Evolutionary conservation across 805 yeast species (phyloP), one percentile per base, ranked within the genome.

Genomic region (Metschnikowia bowlesiae): DNA sequence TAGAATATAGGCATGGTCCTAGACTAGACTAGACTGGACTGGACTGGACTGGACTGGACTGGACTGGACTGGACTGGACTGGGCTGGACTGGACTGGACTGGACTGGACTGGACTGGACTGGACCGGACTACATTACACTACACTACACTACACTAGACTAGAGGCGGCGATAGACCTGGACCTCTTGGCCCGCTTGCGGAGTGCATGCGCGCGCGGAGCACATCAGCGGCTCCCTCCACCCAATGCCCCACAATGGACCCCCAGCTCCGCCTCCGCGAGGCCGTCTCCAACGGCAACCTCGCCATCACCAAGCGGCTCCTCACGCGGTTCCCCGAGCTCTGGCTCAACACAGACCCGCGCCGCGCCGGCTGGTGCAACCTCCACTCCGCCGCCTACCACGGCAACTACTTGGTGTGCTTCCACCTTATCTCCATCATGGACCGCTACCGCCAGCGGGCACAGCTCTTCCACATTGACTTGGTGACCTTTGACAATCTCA

Each of bases 351-450:
- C 82, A 26, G 87, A 89, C 61, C 79, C 89, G 5, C 31, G 62
- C 34, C 30, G 66, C 22, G 82, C 84, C 60, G 96, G 96, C 1
- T 89, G 96, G 96, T 76, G 87, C 13, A 83, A 86, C 36, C 70
- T 89, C 43, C 96, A 89, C 64, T 87, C 88, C 65, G 90, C 96
- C 0, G 82, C 92, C 4, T 85, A 63, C 59, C 69, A 85, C 60
- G 94, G 95, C 39, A 77, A 84, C 53, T 84, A 83, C 58, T 76
- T 85, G 48, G 75, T 87, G 11, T 85, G 90, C 64, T 85, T 75
- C 32, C 74, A 71, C 56, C 67, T 85, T 44, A 73, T 84, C 14
- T 75, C 76, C 32, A 64, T 69, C 73, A 34, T 73, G 79, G 28
- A 69, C 31, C 60, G 63, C 16, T 62, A 61, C 16, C 45, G 48